Evolutionary conservation across 257 asterid genomes (phyloP).

Genomic region (Plantago ovata): DNA sequence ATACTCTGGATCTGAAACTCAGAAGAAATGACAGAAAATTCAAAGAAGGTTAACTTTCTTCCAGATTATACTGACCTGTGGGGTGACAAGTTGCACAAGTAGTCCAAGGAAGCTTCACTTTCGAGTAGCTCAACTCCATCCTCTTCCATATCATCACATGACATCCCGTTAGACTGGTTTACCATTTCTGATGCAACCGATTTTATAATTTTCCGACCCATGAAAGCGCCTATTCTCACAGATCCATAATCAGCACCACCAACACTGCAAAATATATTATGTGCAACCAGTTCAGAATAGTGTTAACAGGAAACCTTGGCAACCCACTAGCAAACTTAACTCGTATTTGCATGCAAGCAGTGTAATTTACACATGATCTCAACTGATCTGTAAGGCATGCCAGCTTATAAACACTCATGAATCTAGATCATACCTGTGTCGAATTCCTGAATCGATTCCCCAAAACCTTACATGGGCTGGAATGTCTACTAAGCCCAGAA

Average conservation of each 20-base stretch:
- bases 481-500: slow-evolving; percentile 84
- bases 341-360: neutral
- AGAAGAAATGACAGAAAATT: too few species aligned
- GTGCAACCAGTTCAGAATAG: neutral
- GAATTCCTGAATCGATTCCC: slow-evolving; percentile 98
- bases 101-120: slow-evolving; percentile 79
- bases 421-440: slow-evolving; percentile 53
- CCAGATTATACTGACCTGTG: slow-evolving; percentile 72
- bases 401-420: neutral
- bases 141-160: slow-evolving; percentile 77
- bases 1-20: too few species aligned
- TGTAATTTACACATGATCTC: neutral
- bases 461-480: slow-evolving; percentile 87
- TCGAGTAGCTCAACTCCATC: slow-evolving; percentile 75
- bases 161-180: slow-evolving; percentile 50
- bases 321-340: neutral
- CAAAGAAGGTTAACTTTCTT: too few species aligned
- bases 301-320: neutral
- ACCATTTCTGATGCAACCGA: slow-evolving; percentile 58
- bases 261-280: slow-evolving; percentile 54
- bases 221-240: slow-evolving; percentile 95
- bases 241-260: slow-evolving; percentile 99
- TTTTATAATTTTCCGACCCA: slow-evolving; percentile 81
- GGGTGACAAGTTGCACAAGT: slow-evolving; percentile 88
- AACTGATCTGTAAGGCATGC: too few species aligned